Evolutionary conservation across 2,329 filamentous ascomycete species (phyloP).

Genomic region (Hymenoscyphus scutula): DNA sequence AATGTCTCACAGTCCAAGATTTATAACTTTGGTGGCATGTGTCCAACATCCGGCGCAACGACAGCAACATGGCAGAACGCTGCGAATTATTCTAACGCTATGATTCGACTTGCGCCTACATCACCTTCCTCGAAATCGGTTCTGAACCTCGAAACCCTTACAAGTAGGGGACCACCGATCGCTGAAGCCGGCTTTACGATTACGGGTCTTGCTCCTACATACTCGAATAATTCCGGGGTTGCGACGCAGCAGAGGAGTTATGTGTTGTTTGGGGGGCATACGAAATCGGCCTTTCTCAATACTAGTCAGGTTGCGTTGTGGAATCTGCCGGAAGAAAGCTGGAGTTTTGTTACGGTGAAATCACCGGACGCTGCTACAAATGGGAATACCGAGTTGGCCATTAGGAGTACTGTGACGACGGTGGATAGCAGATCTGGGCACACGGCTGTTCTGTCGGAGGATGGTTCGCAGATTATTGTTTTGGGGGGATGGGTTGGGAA

Average conservation of each 20-base stretch:
- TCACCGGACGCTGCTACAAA: slow-evolving; percentile 37
- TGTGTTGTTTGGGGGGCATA: slow-evolving; percentile 83
- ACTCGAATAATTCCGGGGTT: slow-evolving; percentile 62
- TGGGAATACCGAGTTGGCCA: slow-evolving; percentile 54
- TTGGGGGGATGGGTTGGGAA: slow-evolving; percentile 93
- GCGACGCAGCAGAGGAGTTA: slow-evolving; percentile 74
- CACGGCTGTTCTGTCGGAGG: slow-evolving; percentile 74
- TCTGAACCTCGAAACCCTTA: slow-evolving; percentile 47
- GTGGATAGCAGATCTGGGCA: slow-evolving; percentile 82
- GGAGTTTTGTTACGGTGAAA: slow-evolving; percentile 75
- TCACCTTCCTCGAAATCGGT: slow-evolving; percentile 37
- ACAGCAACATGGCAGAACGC: slow-evolving; percentile 58
- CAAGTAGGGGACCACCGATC: slow-evolving; percentile 58
- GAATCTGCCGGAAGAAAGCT: slow-evolving; percentile 80
- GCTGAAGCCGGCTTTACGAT: slow-evolving; percentile 85
- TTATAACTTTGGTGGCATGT: slow-evolving; percentile 81
- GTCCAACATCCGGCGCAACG: slow-evolving; percentile 53
- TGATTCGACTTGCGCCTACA: slow-evolving; percentile 64
- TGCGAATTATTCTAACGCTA: slow-evolving; percentile 76
- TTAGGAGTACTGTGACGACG: slow-evolving; percentile 40
- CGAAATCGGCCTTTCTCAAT: slow-evolving; percentile 79
- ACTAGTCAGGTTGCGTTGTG: slow-evolving; percentile 90
- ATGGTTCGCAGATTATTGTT: slow-evolving; percentile 74
- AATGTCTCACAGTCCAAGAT: slow-evolving; percentile 35
- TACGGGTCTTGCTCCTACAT: slow-evolving; percentile 69